Base-by-base conservation (phyloP, 371 early-diverging fungal genomes). In the Mortierella sp. region DNA sequence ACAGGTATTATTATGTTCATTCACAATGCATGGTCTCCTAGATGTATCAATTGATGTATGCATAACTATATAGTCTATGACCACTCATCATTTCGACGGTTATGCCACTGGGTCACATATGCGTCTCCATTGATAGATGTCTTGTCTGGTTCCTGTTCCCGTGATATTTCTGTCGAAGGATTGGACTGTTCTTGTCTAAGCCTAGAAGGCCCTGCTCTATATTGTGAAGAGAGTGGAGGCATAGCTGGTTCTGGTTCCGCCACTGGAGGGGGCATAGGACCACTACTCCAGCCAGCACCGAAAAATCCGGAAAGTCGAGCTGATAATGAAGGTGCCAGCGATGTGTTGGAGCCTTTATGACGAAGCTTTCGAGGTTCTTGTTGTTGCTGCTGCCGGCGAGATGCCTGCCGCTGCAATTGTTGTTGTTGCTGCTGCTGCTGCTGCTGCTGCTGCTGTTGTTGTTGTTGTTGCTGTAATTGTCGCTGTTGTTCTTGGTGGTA, bases 71-170 rank as follows among this genome's bases (percentile, higher is more conserved):
- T 13, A 26, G 0, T 61, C 35, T 43, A 79, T 17, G 80, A 79
- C 80, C 80, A 79, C 2, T 79, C 80, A 29, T 69, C 74, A 2
- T 68, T 17, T 0, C 80, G 70, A n/a, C 80, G 80, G 19, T 34
- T 70, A 35, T 79, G 80, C 80, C 80, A 79, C 34, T 79, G 80
- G 0, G 70, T 67, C 31, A 59, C 32, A 54, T 73, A 79, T 7
- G 53, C 69, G 15, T 74, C 80, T 0, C 70, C 80, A 56, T 73
- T 59, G n/a, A 71, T 5, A 2, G 71, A 67, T 3, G 62, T 42
- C 68, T 68, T 68, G 47, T 79, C 70, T n/a, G 28, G 32, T 32
- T 49, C 68, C 5, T n/a, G 19, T 17, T 34, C 64, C 42, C 43
- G 55, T 15, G 51, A 17, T 12, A 22, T 29, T 28, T 70, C 76